These are phyloP conservation scores for Aspergillus carlsbadensis DNA, from an alignment of 495 filamentous ascomycete species.

Conservation along the genomic window DNA sequence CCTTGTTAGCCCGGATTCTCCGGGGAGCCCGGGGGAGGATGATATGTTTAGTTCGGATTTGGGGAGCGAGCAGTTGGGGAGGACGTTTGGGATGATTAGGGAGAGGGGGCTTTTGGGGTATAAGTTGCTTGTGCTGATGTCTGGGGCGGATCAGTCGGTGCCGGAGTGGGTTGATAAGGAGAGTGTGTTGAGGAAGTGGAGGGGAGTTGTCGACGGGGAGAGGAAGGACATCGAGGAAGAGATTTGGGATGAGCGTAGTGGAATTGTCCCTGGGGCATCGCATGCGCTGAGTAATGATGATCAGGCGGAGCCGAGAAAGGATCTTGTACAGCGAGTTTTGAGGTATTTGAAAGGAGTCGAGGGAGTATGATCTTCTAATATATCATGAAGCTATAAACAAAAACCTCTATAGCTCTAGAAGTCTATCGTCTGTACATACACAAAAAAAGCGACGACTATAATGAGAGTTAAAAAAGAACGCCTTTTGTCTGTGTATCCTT, in stretches of 20 bases:
- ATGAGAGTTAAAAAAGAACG: constrained; percentile 24
- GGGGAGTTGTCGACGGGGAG: constrained; percentile 44
- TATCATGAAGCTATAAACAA: too few relatives aligned
- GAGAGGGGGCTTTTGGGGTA: constrained; percentile 50
- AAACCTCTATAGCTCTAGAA: neutral
- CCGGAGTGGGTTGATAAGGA: constrained; percentile 62
- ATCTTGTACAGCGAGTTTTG: constrained; percentile 36
- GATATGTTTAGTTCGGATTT: constrained; percentile 86
- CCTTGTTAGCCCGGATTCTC: constrained; percentile 54
- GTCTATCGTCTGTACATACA: neutral
- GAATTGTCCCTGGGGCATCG: constrained; percentile 44
- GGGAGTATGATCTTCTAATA: neutral
- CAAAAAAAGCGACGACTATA: neutral
- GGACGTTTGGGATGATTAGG: constrained; percentile 63
- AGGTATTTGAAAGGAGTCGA: constrained; percentile 1
- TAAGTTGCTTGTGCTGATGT: constrained; percentile 53
- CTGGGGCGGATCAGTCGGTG: constrained; percentile 70
- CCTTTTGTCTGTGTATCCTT: constrained; percentile 43
- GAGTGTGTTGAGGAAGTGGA: constrained; percentile 62
- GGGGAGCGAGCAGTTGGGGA: constrained; percentile 49
- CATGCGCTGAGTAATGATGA: constrained; percentile 49
- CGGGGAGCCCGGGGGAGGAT: constrained; percentile 64
- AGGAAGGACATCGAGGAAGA: constrained; percentile 18
- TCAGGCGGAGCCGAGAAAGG: constrained; percentile 42
- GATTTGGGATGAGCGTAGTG: constrained; percentile 41